Base-by-base conservation (phyloP, 108 stramenopile genomes). In the Nitzschia palea region DNA sequence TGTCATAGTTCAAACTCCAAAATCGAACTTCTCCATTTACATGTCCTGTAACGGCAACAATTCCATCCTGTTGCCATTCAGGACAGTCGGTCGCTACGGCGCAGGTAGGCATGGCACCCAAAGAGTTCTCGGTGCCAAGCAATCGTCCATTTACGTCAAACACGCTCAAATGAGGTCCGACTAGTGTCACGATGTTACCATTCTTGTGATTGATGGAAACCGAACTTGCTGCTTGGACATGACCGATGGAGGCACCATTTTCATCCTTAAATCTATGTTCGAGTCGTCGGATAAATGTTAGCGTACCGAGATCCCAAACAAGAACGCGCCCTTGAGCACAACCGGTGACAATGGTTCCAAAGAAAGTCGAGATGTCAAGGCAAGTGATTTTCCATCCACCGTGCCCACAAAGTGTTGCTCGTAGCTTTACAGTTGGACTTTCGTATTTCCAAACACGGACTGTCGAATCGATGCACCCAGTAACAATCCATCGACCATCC, bases 21-120 rank as follows among this genome's bases (percentile, higher is more conserved):
- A 98, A 82, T 18, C 83, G 76, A 14, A 97, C 85, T 68, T 95
- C 86, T n/a, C 97, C 97, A 65, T 93, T 91, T 62, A 84, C 80
- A 64, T 98, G 97, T 23, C 97, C 97, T 17, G 95, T 95, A 26
- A 97, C 90, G 28, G 84, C 93, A 23, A 91, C 90, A 51, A 96
- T 88, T 18, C 97, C 97, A 44, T 87, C 60, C 52, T 94, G 83
- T 74, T 84, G 93, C 97, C 97, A 98, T 67, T 96, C 92, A 26
- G 94, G 85, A 77, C 96, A 95, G 55, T 86, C 84, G 1, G 95
- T 95, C 18, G 94, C 76, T 29, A 96, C 82, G 3, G 90, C 93
- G 51, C 86, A 90, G 48, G 84, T 90, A 10, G 95, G 93, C 31
- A 69, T 32, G 8, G 86, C 84, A 33, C 74, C 80, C 31, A 73